A percentile compares a stretch with the other conserved stretches of the same genome.
Conservation (phyloP, 768 basidiomycete species). For the Clavulina sp. region DNA sequence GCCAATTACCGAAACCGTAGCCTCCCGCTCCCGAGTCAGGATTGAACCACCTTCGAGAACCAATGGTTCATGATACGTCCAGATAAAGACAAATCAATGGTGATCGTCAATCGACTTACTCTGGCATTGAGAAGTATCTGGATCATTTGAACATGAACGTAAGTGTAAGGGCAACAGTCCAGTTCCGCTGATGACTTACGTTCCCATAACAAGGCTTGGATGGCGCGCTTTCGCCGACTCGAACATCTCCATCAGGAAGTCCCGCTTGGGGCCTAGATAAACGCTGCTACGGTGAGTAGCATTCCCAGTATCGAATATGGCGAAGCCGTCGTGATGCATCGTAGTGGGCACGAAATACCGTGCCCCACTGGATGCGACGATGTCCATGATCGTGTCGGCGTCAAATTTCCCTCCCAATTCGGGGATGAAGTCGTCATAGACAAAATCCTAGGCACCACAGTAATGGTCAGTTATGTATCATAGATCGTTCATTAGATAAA, state of each 20-base stretch:
- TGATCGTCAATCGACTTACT: constrained; percentile 23
- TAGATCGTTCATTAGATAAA: no score
- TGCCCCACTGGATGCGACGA: constrained; percentile 38
- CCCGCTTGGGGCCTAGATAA: constrained; percentile 31
- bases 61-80: neutral
- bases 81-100: neutral
- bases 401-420: constrained; percentile 36
- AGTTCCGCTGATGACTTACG: constrained; percentile 10
- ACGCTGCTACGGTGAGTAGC: constrained; percentile 35
- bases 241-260: constrained; percentile 35
- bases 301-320: constrained; percentile 36
- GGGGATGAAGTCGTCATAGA: constrained; percentile 42
- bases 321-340: constrained; percentile 49
- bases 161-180: neutral
- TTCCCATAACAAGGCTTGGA: constrained; percentile 35
- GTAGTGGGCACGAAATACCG: constrained; percentile 38
- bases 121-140: constrained; percentile 35
- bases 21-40: constrained; percentile 27
- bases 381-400: constrained; percentile 34
- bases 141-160: neutral
- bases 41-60: constrained; percentile 34
- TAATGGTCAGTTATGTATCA: neutral
- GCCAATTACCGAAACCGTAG: constrained; percentile 35
- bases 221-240: constrained; percentile 20
- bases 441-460: constrained; percentile 21